These are phyloP conservation scores for Cocos nucifera DNA, from an alignment of 176 grass and related monocot species.

Conservation along the genomic window DNA sequence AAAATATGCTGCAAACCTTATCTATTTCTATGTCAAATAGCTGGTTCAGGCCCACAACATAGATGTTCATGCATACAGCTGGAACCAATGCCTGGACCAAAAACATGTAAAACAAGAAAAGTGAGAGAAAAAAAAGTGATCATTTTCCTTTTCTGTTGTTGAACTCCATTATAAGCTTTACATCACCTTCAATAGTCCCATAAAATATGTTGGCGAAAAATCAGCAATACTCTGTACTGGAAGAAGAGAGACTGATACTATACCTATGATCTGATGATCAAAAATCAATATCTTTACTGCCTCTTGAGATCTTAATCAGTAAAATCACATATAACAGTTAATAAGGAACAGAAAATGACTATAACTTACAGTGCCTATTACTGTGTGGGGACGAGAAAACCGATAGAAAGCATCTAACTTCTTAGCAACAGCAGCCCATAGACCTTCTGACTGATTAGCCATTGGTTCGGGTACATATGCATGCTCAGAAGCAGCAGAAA, in stretches of 20 bases:
- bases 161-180: background rate
- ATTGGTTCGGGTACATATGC: background rate
- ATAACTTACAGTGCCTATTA: slow-evolving; percentile 65
- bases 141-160: background rate
- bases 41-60: slow-evolving; percentile 79
- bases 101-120: background rate
- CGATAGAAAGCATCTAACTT: slow-evolving; percentile 40
- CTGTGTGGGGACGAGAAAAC: slow-evolving; percentile 74
- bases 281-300: slow-evolving; percentile 1
- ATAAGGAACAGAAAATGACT: background rate
- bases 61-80: slow-evolving; percentile 79
- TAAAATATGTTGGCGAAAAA: slow-evolving; percentile 33
- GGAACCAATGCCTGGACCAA: slow-evolving; percentile 45
- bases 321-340: background rate
- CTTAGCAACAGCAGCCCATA: background rate
- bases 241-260: slow-evolving; percentile 67
- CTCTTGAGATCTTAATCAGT: slow-evolving; percentile 5
- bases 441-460: background rate
- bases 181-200: slow-evolving; percentile 47
- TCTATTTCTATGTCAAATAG: slow-evolving; percentile 79
- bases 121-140: background rate
- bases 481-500: slow-evolving; percentile 1
- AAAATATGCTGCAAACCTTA: slow-evolving; percentile 29
- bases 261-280: slow-evolving; percentile 50
- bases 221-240: slow-evolving; percentile 45